Evolutionary conservation across 2,329 filamentous ascomycete genomes (phyloP).

Genomic region (Sporothrix phasma): DNA sequence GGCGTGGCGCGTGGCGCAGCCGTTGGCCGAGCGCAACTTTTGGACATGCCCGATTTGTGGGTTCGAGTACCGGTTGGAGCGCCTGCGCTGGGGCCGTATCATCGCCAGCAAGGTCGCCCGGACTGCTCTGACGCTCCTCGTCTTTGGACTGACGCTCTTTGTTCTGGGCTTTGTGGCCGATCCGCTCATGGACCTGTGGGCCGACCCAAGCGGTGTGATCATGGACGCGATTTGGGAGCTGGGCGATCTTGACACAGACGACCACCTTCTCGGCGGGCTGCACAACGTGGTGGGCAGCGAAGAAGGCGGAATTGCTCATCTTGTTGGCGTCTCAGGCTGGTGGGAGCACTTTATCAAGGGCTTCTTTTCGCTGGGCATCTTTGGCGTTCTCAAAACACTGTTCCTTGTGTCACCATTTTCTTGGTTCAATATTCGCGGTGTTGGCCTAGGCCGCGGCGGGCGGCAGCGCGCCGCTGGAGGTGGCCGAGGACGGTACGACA

Average conservation of each 20-base stretch:
- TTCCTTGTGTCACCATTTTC: conserved; percentile 65
- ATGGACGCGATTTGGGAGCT: conserved; percentile 40
- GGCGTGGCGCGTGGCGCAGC: conserved; percentile 69
- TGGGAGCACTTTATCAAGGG: conserved; percentile 79
- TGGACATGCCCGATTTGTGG: conserved; percentile 83
- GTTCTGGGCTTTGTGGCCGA: conserved; percentile 84
- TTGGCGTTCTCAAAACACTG: conserved; percentile 76
- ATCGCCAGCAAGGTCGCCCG: conserved; percentile 59
- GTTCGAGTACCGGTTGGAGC: conserved; percentile 70
- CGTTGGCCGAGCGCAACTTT: conserved; percentile 55
- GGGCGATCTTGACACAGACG: conserved; percentile 30
- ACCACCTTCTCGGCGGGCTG: neutral
- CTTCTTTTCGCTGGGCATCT: conserved; percentile 74
- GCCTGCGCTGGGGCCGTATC: conserved; percentile 64
- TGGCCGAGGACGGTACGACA: conserved; percentile 67
- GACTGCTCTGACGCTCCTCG: conserved; percentile 57
- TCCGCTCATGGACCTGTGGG: conserved; percentile 79
- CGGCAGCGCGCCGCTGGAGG: conserved; percentile 40
- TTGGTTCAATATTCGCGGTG: conserved; percentile 62
- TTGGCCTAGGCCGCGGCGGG: conserved; percentile 43
- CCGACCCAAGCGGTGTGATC: conserved; percentile 63
- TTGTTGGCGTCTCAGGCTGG: conserved; percentile 48
- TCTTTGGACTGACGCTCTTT: conserved; percentile 67
- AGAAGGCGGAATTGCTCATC: conserved; percentile 22
- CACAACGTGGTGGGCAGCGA: conserved; percentile 34